These are phyloP conservation scores for Penicillium psychrofluorescens DNA, from an alignment of 495 filamentous ascomycete genomes.

Conservation along the genomic window DNA sequence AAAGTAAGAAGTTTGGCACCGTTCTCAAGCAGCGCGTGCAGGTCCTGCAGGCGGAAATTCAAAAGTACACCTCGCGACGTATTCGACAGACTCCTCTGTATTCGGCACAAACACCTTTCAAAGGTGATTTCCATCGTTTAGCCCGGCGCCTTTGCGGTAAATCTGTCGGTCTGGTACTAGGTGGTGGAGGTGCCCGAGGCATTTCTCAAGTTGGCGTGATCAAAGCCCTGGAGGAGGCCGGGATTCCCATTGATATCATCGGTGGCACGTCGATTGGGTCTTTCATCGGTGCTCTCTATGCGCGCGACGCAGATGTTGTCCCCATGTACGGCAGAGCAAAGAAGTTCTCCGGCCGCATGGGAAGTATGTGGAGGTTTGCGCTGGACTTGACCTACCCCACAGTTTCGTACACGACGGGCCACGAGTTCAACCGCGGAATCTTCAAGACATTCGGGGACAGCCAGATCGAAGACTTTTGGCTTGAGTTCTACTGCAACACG, in stretches of 20 bases:
- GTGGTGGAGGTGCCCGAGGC: conserved; percentile 86
- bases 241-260: conserved; percentile 92
- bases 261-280: conserved; percentile 97
- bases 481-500: conserved; percentile 98
- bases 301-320: conserved; percentile 91
- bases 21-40: conserved; percentile 89
- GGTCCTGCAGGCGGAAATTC: conserved; percentile 90
- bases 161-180: conserved; percentile 88
- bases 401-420: conserved; percentile 90
- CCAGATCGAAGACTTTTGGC: conserved; percentile 98
- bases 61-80: conserved; percentile 88
- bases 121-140: conserved; percentile 92
- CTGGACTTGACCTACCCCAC: conserved; percentile 94
- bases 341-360: conserved; percentile 95
- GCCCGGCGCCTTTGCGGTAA: conserved; percentile 88
- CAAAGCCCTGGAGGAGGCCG: conserved; percentile 89
- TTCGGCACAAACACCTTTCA: conserved; percentile 84
- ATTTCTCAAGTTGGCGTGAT: conserved; percentile 91
- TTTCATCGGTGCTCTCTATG: conserved; percentile 93
- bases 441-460: conserved; percentile 96
- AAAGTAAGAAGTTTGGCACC: conserved; percentile 70
- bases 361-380: conserved; percentile 94
- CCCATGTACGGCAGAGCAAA: conserved; percentile 95
- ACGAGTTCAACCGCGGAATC: conserved; percentile 98
- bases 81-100: conserved; percentile 84